Base-by-base conservation (phyloP, 2,329 filamentous ascomycete species). In the Paradendryphiella salina region DNA sequence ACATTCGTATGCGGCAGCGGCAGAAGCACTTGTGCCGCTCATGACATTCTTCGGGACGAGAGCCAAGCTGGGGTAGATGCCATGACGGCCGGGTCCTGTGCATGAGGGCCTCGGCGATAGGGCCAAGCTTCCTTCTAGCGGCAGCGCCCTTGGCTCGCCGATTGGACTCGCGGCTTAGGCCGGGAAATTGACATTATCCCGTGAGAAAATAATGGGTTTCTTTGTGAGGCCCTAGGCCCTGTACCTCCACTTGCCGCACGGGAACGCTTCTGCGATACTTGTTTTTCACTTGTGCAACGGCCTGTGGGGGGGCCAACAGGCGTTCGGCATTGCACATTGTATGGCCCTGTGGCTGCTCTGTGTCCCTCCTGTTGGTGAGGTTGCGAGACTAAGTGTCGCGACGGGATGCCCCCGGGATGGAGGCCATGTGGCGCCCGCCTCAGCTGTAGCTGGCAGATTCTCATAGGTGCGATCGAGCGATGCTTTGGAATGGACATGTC, bases 251-350 rank as follows among this genome's bases (percentile, higher is more conserved):
- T 17, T 23, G 6, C 14, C 18, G 14, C 37, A 32, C 37, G 26
- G 23, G 7, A 11, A 23, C 45, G 23, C 40, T 28, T 15, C 15
- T 41, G 28, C 44, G 11, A 28, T 5, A 18, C n/a, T 38, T 36
- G 15, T 28, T 47, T 37, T 41, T 47, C 38, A n/a, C 43, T 47
- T 47, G 35, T 45, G 23, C 35, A 46, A 40, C 42, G 15, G 34
- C 17, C 3, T 18, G 39, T 17, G 15, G n/a, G n/a, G n/a, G n/a
- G 28, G 26, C 23, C n/a, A 10, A 4, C 18, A 10, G 2, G 23
- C 23, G 23, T 26, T 26, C 8, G 23, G 23, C 8, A 26, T 26
- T 26, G 23, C 23, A 26, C 10, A 1, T 10, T 26, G 7, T 26
- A 40, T 9, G 26, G 23, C 26, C 14, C 7, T 31, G 37, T 13